Evolutionary conservation across 352 stramenopile genomes (phyloP).

Genomic region (Lagenidium sp.): DNA sequence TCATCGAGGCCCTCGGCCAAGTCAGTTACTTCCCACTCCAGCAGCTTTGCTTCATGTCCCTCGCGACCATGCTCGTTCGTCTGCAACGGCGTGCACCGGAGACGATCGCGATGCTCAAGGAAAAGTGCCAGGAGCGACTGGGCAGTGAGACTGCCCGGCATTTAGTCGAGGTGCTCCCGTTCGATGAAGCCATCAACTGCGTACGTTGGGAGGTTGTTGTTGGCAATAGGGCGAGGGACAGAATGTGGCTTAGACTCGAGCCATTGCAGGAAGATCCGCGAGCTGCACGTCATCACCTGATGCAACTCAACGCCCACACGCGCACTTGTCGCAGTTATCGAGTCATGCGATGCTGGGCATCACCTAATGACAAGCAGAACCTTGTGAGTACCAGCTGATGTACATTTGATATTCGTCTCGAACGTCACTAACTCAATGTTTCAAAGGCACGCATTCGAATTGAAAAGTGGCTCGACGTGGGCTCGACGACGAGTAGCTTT

Average conservation of each 20-base stretch:
- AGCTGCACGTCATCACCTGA: conserved; percentile 13
- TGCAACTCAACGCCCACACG: conserved; percentile 16
- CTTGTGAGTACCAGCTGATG: conserved; percentile 6
- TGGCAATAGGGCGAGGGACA: too few relatives aligned
- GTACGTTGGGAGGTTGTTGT: conserved; percentile 21
- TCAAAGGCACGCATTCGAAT: conserved; percentile 25
- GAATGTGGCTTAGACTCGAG: too few relatives aligned
- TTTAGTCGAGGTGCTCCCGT: conserved; percentile 22
- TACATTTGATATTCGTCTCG: neutral
- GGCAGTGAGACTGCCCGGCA: conserved; percentile 10
- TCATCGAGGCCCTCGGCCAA: conserved; percentile 33
- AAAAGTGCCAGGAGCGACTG: conserved; percentile 11
- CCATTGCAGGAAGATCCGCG: conserved; percentile 17
- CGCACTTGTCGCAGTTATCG: conserved; percentile 14
- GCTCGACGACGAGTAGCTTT: conserved; percentile 29
- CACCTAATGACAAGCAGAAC: conserved; percentile 10
- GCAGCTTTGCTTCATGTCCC: conserved; percentile 45
- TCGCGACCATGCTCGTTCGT: conserved; percentile 24
- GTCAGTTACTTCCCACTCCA: conserved; percentile 59
- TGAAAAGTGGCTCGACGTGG: conserved; percentile 48
- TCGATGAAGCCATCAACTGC: conserved; percentile 27
- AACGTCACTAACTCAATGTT: neutral
- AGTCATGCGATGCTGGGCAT: conserved; percentile 18
- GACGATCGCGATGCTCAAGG: conserved; percentile 9
- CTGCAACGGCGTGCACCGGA: conserved; percentile 20